A percentile compares a stretch with the other conserved stretches of the same genome.
Conservation (phyloP, 805 yeast species). For the Zygosaccharomyces bailii region DNA sequence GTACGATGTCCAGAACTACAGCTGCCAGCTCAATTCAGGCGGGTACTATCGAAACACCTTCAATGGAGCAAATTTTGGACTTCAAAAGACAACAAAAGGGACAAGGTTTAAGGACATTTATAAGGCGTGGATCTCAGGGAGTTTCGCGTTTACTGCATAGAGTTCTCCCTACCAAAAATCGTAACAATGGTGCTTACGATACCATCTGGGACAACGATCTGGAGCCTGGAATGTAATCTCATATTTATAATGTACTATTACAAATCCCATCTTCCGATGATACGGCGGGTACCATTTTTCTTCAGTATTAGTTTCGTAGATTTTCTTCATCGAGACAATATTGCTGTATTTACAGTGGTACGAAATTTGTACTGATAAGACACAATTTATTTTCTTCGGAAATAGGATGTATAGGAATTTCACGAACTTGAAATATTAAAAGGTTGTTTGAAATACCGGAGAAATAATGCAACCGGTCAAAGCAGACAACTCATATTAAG, state of each 20-base stretch:
- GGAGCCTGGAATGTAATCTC: slow-evolving; percentile 3
- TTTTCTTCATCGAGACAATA: not conserved
- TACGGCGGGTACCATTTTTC: not conserved
- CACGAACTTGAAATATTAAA: too few relatives aligned
- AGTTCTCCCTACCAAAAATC: slow-evolving; percentile 16
- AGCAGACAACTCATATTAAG: too few relatives aligned
- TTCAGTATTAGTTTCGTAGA: not conserved
- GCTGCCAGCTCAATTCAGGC: slow-evolving; percentile 16
- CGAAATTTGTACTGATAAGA: too few relatives aligned
- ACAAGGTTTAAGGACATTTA: slow-evolving; percentile 26
- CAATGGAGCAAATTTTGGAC: slow-evolving; percentile 37
- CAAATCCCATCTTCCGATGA: not conserved
- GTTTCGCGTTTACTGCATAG: slow-evolving; percentile 35
- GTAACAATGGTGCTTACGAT: slow-evolving; percentile 17
- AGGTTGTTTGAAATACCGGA: too few relatives aligned
- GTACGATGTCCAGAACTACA: slow-evolving; percentile 16
- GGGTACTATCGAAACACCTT: slow-evolving; percentile 38
- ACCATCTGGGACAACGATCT: slow-evolving; percentile 14
- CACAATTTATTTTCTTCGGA: too few relatives aligned
- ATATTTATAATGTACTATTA: not conserved
- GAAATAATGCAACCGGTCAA: not conserved
- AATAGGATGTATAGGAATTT: too few relatives aligned
- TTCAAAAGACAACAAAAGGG: slow-evolving; percentile 34
- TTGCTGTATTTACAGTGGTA: too few relatives aligned
- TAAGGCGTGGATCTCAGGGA: slow-evolving; percentile 41